Evolutionary conservation across 441 rosid species (phyloP).

Genomic region (Populus hybrid): DNA sequence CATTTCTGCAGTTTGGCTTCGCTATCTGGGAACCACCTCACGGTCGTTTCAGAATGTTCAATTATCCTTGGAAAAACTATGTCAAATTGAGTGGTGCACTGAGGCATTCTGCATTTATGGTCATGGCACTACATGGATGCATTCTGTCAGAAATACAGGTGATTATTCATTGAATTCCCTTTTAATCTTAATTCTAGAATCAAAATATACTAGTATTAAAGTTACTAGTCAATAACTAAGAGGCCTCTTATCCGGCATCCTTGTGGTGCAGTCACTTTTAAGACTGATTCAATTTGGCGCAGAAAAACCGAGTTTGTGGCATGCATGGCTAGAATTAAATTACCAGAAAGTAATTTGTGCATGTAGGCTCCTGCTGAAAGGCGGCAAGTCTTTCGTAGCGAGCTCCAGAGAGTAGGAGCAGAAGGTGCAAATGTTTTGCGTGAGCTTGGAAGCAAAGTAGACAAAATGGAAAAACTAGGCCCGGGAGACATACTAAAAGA

Average conservation of each 20-base stretch:
- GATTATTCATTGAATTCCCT: neutral
- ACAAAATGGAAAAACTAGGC: constrained; percentile 59
- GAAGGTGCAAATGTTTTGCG: constrained; percentile 56
- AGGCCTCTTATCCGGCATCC: neutral
- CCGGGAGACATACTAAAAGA: constrained; percentile 42
- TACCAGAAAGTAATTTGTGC: neutral
- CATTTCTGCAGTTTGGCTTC: constrained; percentile 51
- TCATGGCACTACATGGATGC: constrained; percentile 81
- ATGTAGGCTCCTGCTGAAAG: constrained; percentile 49
- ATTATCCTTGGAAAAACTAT: constrained; percentile 63
- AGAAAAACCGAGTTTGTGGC: neutral
- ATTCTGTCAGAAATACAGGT: constrained; percentile 80
- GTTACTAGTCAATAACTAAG: neutral
- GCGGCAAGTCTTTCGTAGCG: constrained; percentile 41
- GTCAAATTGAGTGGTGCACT: constrained; percentile 59
- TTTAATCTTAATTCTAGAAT: neutral
- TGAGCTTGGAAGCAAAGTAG: constrained; percentile 50
- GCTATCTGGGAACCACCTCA: constrained; percentile 86
- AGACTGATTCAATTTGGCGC: neutral
- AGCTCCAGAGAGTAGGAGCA: constrained; percentile 46
- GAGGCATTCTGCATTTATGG: constrained; percentile 83
- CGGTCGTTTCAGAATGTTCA: constrained; percentile 59
- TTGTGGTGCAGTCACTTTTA: neutral
- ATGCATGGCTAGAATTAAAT: neutral
- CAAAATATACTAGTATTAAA: neutral